phyloP scores from a whole-genome alignment of 257 asterid genomes.

The Perilla frutescens region DNA sequence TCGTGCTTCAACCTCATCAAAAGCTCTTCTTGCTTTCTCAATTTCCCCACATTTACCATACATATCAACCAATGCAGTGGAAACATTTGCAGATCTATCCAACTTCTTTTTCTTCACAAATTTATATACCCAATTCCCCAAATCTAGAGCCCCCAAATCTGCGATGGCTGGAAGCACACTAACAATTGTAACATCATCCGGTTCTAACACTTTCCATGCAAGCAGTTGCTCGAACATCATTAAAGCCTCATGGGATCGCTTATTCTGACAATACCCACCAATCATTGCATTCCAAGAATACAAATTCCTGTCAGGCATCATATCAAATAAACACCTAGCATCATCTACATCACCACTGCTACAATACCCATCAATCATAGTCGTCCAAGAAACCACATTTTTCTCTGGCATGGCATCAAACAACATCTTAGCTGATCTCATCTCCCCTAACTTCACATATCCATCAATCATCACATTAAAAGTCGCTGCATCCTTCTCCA shows the following conservation, averaged over 20 bases:
- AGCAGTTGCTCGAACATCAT: slow-evolving; percentile 68
- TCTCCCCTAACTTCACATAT: slow-evolving; percentile 67
- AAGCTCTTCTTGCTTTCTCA: slow-evolving; percentile 64
- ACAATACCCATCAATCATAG: slow-evolving; percentile 88
- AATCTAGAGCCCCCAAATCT: slow-evolving; percentile 77
- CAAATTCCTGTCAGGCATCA: slow-evolving; percentile 75
- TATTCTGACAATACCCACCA: slow-evolving; percentile 78
- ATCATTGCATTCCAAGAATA: slow-evolving; percentile 93
- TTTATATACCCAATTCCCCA: slow-evolving; percentile 79
- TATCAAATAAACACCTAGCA: slow-evolving; percentile 72
- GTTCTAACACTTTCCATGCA: slow-evolving; percentile 48
- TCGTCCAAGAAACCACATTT: slow-evolving; percentile 90
- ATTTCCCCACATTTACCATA: slow-evolving; percentile 89
- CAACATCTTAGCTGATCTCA: slow-evolving; percentile 62
- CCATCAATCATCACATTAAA: slow-evolving; percentile 89
- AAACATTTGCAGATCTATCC: slow-evolving; percentile 70
- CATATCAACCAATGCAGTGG: slow-evolving; percentile 89
- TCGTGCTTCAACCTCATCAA: slow-evolving; percentile 49
- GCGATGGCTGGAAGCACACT: slow-evolving; percentile 91
- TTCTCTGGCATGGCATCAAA: slow-evolving; percentile 70
- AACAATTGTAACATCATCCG: slow-evolving; percentile 78
- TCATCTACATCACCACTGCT: slow-evolving; percentile 54
- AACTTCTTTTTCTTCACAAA: slow-evolving; percentile 65
- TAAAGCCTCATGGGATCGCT: slow-evolving; percentile 71
- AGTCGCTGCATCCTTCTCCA: slow-evolving; percentile 70